Conservation (phyloP, 139 green algal genomes). For the Helicosporidium sp. region DNA sequence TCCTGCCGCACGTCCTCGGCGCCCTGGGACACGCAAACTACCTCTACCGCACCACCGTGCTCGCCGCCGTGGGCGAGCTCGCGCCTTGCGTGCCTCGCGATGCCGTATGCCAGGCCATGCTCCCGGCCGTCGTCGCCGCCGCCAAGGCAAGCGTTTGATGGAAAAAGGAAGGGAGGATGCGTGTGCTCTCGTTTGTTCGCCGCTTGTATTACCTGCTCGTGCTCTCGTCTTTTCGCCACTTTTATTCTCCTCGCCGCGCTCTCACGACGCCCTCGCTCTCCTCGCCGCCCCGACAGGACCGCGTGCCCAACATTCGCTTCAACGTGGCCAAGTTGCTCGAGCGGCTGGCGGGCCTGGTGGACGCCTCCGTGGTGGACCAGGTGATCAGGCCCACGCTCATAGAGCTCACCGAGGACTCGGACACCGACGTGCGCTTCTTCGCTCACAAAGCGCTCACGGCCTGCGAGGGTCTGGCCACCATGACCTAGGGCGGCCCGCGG, state of each 20-base stretch:
- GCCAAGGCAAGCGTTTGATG: no score
- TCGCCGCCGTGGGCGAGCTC: constrained; percentile 58
- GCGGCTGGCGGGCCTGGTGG: constrained; percentile 46
- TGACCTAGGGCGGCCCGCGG: neutral
- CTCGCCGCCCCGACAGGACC: no score
- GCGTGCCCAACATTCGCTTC: constrained; percentile 85
- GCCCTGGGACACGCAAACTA: constrained; percentile 67
- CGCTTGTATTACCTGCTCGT: no score
- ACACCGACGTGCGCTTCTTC: constrained; percentile 87
- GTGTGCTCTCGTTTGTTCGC: no score
- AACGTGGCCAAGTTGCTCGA: constrained; percentile 83
- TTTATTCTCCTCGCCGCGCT: no score
- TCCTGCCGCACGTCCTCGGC: constrained; percentile 51
- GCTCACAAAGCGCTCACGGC: constrained; percentile 37
- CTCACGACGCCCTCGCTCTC: no score
- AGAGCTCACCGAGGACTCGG: constrained; percentile 62
- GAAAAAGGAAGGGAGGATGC: no score
- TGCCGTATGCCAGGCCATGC: constrained; percentile 55
- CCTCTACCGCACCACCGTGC: constrained; percentile 86
- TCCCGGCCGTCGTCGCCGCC: constrained; percentile 64
- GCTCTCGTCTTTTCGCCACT: no score
- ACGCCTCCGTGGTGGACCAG: constrained; percentile 36
- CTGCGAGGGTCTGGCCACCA: constrained; percentile 3
- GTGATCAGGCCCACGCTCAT: constrained; percentile 62
- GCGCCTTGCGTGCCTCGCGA: constrained; percentile 59